Percentiles rank a stretch among this genome's conserved stretches.
Evolutionary conservation across 345 rosid species (phyloP).

Genomic region (Ricinus communis): DNA sequence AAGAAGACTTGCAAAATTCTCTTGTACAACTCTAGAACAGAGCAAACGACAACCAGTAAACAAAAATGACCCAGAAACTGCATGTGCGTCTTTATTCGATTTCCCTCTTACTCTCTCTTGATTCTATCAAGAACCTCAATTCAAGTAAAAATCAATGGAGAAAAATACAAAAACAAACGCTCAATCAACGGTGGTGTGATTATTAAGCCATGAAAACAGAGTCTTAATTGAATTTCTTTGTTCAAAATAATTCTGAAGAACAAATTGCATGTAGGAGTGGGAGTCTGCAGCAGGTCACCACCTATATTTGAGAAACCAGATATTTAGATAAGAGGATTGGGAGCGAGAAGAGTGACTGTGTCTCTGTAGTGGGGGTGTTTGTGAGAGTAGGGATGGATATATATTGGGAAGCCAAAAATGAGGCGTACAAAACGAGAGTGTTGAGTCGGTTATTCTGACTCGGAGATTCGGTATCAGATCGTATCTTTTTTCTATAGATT

Average conservation of each 20-base stretch:
- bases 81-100: slow-evolving; percentile 16
- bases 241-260: not conserved
- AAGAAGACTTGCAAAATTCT: slow-evolving; percentile 19
- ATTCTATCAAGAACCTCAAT: not conserved
- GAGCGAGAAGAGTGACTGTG: not conserved
- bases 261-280: not conserved
- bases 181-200: too few relatives aligned
- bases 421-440: slow-evolving; percentile 5
- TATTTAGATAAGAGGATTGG: not conserved
- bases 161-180: too few relatives aligned
- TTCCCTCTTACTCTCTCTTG: not conserved
- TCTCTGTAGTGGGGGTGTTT: not conserved
- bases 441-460: not conserved
- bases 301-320: not conserved
- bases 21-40: slow-evolving; percentile 32
- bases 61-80: slow-evolving; percentile 29
- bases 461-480: not conserved
- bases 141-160: not conserved
- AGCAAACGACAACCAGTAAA: slow-evolving; percentile 33
- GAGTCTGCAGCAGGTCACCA: not conserved
- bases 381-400: not conserved
- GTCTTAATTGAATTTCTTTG: not conserved
- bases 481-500: not conserved
- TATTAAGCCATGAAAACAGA: not conserved
- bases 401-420: slow-evolving; percentile 13